Base-by-base conservation (phyloP, 2,329 filamentous ascomycete genomes). In the Fusarium torulosum region DNA sequence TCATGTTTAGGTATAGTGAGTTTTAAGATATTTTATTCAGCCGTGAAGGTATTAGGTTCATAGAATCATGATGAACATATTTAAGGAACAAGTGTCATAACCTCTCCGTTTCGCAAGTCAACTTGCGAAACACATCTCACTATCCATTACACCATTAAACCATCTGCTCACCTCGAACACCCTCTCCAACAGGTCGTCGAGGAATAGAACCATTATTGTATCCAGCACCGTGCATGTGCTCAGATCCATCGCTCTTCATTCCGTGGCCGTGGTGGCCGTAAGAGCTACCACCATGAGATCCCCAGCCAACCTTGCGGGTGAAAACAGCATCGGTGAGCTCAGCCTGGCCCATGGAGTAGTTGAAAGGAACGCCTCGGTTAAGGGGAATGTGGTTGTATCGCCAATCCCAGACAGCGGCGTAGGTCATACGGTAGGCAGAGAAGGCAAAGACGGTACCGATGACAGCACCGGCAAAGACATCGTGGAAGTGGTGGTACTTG, bases 401-500 rank as follows among this genome's bases (percentile, higher is more conserved):
- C 81, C 87, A 91, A 75, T 92, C 88, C 87, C 88, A 92, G 50
- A 91, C 81, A 10, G 84, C 80, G 1, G 88, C 88, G 69, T 90
- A 92, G 4, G 86, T 84, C 88, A 90, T 90, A 53, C 90, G 81
- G 75, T 91, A 92, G 0, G 84, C 75, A 2, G 84, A 86, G 70
- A 91, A 88, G 0, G 90, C 90, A 78, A 91, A 86, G 60, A 86
- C 74, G 3, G 85, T 88, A 4, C 90, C 90, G 44, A 92, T 90
- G 40, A 85, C 74, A 0, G 84, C 89, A 7, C 90, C 90, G 0
- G 87, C 88, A 1, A 91, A 59, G n/a, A 91, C 81, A 56, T 93
- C 90, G 63, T 92, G 92, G 88, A 89, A 91, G 78, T 93, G 89
- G 78, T 94, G 91, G 75, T 84, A 91, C 74, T 91, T 87, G 67